Evolutionary conservation across 306 rosid genomes (phyloP).

Genomic region (Lagenaria siceraria): DNA sequence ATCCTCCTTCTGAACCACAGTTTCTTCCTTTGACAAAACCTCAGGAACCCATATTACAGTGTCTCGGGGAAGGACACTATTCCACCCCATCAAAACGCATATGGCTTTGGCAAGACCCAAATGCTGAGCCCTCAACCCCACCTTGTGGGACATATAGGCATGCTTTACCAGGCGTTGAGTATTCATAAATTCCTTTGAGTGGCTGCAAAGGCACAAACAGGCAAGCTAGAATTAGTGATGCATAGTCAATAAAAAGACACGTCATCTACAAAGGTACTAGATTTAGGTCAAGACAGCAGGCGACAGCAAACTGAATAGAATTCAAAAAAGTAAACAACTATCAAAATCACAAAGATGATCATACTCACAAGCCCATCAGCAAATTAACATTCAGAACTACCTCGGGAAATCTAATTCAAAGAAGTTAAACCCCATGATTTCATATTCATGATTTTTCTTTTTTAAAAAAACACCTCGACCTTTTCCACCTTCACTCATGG

Average conservation of each 20-base stretch:
- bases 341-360: background rate
- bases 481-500: background rate
- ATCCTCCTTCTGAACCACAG: constrained; percentile 82
- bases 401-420: background rate
- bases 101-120: constrained; percentile 82
- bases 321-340: background rate
- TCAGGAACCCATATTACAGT: constrained; percentile 81
- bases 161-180: constrained; percentile 80
- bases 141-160: constrained; percentile 89
- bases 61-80: constrained; percentile 52
- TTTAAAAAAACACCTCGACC: no score
- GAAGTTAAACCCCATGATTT: background rate
- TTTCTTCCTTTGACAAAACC: constrained; percentile 48
- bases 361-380: background rate
- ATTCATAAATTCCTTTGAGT: constrained; percentile 88
- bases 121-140: constrained; percentile 66
- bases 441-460: background rate
- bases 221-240: constrained; percentile 3
- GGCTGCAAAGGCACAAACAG: constrained; percentile 34
- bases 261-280: background rate
- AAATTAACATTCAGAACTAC: background rate
- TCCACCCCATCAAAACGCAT: constrained; percentile 93
- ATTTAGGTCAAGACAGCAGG: background rate
- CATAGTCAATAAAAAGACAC: background rate
- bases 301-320: background rate